Evolutionary conservation across 1,284 basidiomycete genomes (phyloP).

Genomic region (Cystobasidiaceae sp.): DNA sequence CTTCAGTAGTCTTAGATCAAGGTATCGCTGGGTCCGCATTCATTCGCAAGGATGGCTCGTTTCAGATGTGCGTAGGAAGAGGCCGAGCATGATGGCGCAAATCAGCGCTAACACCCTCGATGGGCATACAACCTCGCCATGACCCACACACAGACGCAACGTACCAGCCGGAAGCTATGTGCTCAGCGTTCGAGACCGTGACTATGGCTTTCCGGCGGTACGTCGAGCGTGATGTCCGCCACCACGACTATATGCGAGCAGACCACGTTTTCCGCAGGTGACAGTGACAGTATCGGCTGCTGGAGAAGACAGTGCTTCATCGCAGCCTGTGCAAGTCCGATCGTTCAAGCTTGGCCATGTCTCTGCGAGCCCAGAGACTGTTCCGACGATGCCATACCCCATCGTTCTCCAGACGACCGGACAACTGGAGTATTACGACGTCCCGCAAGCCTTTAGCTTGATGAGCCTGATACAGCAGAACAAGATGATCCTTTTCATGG

Average conservation of each 20-base stretch:
- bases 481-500: constrained; percentile 31
- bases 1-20: constrained; percentile 7
- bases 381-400: constrained; percentile 18
- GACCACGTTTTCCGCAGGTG: background rate
- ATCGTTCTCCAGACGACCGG: constrained; percentile 19
- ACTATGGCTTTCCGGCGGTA: constrained; percentile 17
- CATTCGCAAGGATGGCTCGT: constrained; percentile 21
- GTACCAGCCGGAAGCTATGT: constrained; percentile 18
- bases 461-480: constrained; percentile 21
- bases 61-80: constrained; percentile 13
- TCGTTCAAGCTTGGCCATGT: constrained; percentile 16
- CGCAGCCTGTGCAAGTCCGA: constrained; percentile 20
- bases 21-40: constrained; percentile 13
- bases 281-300: background rate
- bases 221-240: background rate
- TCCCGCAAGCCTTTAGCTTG: constrained; percentile 17
- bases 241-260: background rate
- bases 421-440: constrained; percentile 16
- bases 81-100: no score
- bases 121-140: no score
- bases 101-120: background rate
- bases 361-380: background rate
- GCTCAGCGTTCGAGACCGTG: constrained; percentile 6
- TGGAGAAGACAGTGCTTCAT: background rate
- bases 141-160: no score